phyloP scores from a whole-genome alignment of 192 early-diverging fungal species.

The Thamnidium elegans region DNA sequence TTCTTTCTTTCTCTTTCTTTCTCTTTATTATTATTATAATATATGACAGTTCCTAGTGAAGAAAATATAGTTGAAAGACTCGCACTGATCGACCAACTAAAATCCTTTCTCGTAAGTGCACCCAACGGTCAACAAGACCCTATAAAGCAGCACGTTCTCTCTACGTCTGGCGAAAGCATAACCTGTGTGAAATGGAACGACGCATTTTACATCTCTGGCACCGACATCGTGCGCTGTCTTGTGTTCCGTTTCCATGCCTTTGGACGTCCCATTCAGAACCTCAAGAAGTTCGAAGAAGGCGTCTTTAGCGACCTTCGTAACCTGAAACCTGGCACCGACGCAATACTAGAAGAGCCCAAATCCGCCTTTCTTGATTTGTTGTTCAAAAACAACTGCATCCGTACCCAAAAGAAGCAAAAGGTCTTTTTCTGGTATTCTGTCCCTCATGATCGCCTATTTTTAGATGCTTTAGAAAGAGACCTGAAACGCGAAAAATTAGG shows the following conservation, averaged over 20 bases:
- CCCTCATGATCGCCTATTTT: constrained; percentile 91
- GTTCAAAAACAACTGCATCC: constrained; percentile 92
- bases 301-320: constrained; percentile 94
- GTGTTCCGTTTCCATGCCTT: constrained; percentile 89
- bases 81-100: constrained; percentile 44
- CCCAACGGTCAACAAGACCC: constrained; percentile 48
- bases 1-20: not conserved
- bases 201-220: constrained; percentile 90
- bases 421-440: constrained; percentile 98
- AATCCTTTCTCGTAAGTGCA: constrained; percentile 61
- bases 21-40: not conserved
- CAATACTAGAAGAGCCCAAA: constrained; percentile 87
- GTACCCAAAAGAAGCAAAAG: constrained; percentile 99
- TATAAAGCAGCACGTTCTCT: constrained; percentile 60
- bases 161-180: constrained; percentile 76
- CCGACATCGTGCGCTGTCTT: constrained; percentile 93
- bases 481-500: constrained; percentile 89
- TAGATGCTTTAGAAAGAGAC: constrained; percentile 94
- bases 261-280: constrained; percentile 78
- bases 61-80: constrained; percentile 25
- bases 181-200: constrained; percentile 93
- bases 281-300: constrained; percentile 98
- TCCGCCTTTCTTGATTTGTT: constrained; percentile 92
- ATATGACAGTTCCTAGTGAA: constrained; percentile 10
- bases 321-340: constrained; percentile 90